Evolutionary conservation across 768 basidiomycete species (phyloP), one percentile per base, ranked within the genome.

Genomic region (Hypholoma sublateritium): DNA sequence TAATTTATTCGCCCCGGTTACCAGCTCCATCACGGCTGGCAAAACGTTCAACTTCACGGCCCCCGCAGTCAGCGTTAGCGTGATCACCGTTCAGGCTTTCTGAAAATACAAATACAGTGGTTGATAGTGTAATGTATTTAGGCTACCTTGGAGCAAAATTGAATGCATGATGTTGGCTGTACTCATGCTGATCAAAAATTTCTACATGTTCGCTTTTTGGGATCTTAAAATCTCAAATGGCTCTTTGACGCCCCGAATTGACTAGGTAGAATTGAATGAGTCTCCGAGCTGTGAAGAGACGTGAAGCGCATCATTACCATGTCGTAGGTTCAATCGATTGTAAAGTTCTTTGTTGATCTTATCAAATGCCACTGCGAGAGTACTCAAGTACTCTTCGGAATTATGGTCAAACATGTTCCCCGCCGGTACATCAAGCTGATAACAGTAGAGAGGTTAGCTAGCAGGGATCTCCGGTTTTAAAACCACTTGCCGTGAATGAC

Each of bases 331-430:
- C 28, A 32, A 32, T 32, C 28, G 28, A 32, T 71, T 65, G 17
- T 63, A 61, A 37, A 81, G 63, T 17, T 62, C 58, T 41, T 56
- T 37, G 41, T 74, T 67, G 19, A 78, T 69, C 21, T 63, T 61
- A 12, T 69, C 68, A 58, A 77, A 86, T 12, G 73, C 58, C 7
- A 59, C 49, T 62, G 83, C 76, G 2, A 90, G 67, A 9, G 65
- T 62, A 7, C 61, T 55, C 14, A 91, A 62, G 62, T 89, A 84
- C 14, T 80, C 82, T 0, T 80, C 73, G 0, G 80, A 79, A 65
- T 95, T 95, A 45, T 82, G 79, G 59, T 95, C 92, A 55, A 75
- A 80, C 80, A 87, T 87, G 57, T 83, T 88, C 4, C 91, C 91
- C 34, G 78, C 68, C 0, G 85, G 81, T 1, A 95, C 83, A 58